phyloP scores from a whole-genome alignment of 1,284 basidiomycete species.

The Ceratobasidium sp. region DNA sequence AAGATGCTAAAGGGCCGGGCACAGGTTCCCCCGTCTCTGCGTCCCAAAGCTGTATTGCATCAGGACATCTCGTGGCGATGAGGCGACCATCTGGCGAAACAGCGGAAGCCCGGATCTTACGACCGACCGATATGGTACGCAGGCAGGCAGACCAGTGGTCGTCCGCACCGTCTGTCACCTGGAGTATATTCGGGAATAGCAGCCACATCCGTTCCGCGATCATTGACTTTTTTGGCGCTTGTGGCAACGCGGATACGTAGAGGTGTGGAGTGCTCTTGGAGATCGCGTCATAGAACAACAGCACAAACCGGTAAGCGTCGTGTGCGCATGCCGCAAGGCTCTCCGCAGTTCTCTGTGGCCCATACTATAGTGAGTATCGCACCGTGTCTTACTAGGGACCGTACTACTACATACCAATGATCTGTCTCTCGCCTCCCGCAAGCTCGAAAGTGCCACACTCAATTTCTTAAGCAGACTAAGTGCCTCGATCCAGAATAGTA shows the following conservation, averaged over 20 bases:
- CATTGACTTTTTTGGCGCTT: not conserved
- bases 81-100: not conserved
- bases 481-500: conserved; percentile 21
- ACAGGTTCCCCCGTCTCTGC: not conserved
- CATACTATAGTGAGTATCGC: no score
- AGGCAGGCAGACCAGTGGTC: conserved; percentile 1
- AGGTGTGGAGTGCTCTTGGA: conserved; percentile 5
- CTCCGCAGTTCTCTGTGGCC: no score
- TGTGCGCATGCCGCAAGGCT: not conserved
- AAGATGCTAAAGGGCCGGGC: not conserved
- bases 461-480: not conserved
- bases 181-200: not conserved
- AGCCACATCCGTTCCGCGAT: not conserved
- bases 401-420: not conserved
- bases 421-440: not conserved
- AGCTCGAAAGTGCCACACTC: not conserved
- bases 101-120: not conserved
- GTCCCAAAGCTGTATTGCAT: conserved; percentile 10
- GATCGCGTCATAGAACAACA: conserved; percentile 9
- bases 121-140: not conserved
- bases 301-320: conserved; percentile 3
- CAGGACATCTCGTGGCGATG: not conserved
- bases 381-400: no score
- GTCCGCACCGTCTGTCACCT: not conserved
- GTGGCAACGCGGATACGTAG: not conserved